Percentiles rank a stretch among this genome's conserved stretches.
Evolutionary conservation across 2,329 filamentous ascomycete genomes (phyloP).

Genomic region (Ceratocystis variospora): DNA sequence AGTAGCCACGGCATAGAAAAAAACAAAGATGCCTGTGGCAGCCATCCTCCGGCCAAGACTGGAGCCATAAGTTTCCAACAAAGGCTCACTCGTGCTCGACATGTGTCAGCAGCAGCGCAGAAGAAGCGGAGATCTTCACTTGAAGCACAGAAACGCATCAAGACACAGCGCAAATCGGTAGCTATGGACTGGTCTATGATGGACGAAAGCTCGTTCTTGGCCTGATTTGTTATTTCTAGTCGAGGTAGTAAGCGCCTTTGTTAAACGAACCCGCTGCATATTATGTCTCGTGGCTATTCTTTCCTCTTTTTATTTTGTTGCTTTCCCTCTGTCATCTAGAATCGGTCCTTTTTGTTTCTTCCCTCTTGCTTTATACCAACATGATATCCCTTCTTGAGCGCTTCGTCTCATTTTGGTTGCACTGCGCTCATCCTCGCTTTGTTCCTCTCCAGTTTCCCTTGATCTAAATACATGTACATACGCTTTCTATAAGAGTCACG

Average conservation of each 20-base stretch:
- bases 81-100: background rate
- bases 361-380: no score
- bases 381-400: no score
- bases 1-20: background rate
- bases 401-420: no score
- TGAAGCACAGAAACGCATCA: background rate
- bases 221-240: background rate
- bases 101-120: background rate
- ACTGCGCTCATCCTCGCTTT: no score
- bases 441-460: no score
- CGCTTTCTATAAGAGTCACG: no score
- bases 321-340: no score
- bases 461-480: no score
- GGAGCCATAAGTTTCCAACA: background rate
- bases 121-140: background rate
- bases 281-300: background rate
- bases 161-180: background rate
- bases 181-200: conserved; percentile 6
- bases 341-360: no score
- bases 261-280: background rate
- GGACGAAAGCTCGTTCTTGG: conserved; percentile 7
- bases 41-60: background rate
- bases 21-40: background rate
- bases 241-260: background rate
- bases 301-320: no score